phyloP scores from a whole-genome alignment of 1,139 yeast genomes.

The Sugiyamaella grinbergsii region DNA sequence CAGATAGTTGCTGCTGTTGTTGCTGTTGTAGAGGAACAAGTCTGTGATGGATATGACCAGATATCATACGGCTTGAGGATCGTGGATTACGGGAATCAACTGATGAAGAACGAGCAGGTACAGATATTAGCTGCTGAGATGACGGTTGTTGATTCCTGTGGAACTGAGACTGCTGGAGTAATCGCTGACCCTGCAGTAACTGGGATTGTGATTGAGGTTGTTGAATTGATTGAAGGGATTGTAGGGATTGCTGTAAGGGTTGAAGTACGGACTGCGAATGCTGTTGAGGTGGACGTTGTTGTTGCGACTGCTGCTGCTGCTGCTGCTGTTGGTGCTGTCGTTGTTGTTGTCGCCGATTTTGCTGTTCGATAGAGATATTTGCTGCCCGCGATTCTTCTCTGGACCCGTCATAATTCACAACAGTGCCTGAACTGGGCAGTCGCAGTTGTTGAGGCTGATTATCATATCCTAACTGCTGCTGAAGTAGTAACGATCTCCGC shows the following conservation, averaged over 20 bases:
- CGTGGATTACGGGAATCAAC: conserved; percentile 16
- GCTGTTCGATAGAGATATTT: conserved; percentile 19
- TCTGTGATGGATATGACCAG: conserved; percentile 14
- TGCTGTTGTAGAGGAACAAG: background rate
- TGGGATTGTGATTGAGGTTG: conserved; percentile 5
- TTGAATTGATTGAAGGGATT: conserved; percentile 11
- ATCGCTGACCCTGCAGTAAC: conserved; percentile 2
- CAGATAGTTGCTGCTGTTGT: background rate
- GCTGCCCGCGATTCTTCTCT: conserved; percentile 15
- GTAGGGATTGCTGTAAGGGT: conserved; percentile 11
- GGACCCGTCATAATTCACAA: conserved; percentile 12
- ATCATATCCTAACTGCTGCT: conserved; percentile 24
- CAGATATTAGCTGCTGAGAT: conserved; percentile 5
- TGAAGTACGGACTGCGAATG: conserved; percentile 17
- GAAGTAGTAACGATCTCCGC: conserved; percentile 30
- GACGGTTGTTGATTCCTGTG: conserved; percentile 2
- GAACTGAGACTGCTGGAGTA: background rate
- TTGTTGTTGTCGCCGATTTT: conserved; percentile 23
- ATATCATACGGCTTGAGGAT: conserved; percentile 1
- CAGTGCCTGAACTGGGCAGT: background rate
- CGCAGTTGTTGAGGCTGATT: conserved; percentile 17
- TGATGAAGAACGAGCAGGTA: conserved; percentile 16
- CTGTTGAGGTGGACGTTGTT: conserved; percentile 9
- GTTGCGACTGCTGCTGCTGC: conserved; percentile 15
- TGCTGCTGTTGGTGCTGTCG: conserved; percentile 17